Conservation (phyloP, 345 rosid species). For the Gossypium australe region DNA sequence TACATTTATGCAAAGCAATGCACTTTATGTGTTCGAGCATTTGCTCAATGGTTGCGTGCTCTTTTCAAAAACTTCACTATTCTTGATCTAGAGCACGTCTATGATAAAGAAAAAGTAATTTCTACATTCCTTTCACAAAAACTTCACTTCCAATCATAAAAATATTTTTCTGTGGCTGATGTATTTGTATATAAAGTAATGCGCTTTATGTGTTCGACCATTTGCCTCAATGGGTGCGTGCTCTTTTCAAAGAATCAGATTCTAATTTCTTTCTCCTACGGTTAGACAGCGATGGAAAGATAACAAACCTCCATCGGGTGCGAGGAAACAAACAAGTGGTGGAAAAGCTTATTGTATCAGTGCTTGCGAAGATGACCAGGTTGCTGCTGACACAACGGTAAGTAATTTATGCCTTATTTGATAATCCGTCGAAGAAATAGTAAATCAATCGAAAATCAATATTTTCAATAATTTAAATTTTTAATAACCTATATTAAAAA, state of each 20-base stretch:
- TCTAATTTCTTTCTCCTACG: background rate
- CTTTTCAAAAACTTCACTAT: too few relatives aligned
- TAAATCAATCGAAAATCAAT: too few relatives aligned
- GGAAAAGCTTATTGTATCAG: slow-evolving; percentile 12
- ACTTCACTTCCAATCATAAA: too few relatives aligned
- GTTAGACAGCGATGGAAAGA: background rate
- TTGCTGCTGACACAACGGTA: slow-evolving; percentile 15
- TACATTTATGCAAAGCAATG: too few relatives aligned
- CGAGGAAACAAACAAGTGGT: slow-evolving; percentile 17
- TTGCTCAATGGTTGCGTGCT: too few relatives aligned
- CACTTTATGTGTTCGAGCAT: too few relatives aligned
- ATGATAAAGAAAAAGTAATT: background rate
- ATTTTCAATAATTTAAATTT: too few relatives aligned
- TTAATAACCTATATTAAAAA: too few relatives aligned
- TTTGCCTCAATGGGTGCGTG: background rate
- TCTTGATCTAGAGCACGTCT: background rate
- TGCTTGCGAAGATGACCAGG: slow-evolving; percentile 12
- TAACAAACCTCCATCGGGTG: slow-evolving; percentile 25
- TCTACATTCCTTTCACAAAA: background rate
- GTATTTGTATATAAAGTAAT: background rate
- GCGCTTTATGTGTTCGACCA: background rate
- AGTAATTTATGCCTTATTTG: background rate
- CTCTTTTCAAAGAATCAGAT: background rate
- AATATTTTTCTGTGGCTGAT: background rate
- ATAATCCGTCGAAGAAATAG: too few relatives aligned